Evolutionary conservation across 1,284 basidiomycete genomes (phyloP), one percentile per base, ranked within the genome.

Genomic region (Schizophyllum amplum): DNA sequence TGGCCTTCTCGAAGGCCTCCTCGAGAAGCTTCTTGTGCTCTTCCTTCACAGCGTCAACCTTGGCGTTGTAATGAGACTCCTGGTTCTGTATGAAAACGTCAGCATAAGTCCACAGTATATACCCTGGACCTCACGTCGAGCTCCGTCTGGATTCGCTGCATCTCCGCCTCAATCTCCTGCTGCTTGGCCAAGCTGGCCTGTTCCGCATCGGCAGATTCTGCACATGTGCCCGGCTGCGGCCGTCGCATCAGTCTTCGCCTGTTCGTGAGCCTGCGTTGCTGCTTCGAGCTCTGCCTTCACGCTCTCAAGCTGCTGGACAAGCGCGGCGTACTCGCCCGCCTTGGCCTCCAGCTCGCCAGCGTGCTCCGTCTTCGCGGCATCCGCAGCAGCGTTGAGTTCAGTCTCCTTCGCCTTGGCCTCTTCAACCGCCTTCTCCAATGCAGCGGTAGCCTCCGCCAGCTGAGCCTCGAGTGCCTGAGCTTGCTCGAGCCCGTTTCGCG

Each of bases 1-100:
- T 92, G 15, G 90, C 90, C 54, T 79, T 81, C 61, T 87, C 79
- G 66, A 90, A 92, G 2, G 83, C 84, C 59, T 87, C 80, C 63
- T 84, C 72, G 23, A 92, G 70, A 24, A 83, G 73, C 55, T 75
- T 71, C n/a, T 79, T 76, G 60, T 90, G 85, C 64, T 90, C 86
- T 17, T 73, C 77, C 65, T 85, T 84, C 47, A 90, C 81, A 11
- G 68, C 77, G 20, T 84, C 80, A 22, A 92, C 79, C 69, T 84
- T 85, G 4, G 75, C 74, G 65, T 78, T 75, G 67, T 90, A 90
- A 57, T 83, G 76, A 5, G 78, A 72, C 66, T 89, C 86, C 74
- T 90, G 82, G 55, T 75, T 74, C 89, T 91, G 62, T 46, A 59
- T n/a, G n/a, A n/a, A 49, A 55, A 54, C 55, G 52, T 50, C 27